phyloP scores from a whole-genome alignment of 257 asterid species.

The Orobanche coerulescens region DNA sequence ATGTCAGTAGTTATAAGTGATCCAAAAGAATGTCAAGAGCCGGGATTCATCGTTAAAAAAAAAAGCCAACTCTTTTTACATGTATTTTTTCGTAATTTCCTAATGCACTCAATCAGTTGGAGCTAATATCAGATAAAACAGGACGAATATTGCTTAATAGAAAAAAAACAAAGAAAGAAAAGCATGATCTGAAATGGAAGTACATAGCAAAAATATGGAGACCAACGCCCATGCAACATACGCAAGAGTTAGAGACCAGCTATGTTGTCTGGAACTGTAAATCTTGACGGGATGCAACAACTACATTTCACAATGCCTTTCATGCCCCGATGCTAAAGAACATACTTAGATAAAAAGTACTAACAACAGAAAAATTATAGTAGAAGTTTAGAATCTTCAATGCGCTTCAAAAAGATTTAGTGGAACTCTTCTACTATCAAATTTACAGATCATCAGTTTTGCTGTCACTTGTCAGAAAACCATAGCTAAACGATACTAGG shows the following conservation, averaged over 20 bases:
- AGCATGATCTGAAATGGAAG: constrained; percentile 18
- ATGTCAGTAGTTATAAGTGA: constrained; percentile 32
- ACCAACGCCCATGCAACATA: background rate
- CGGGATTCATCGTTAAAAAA: background rate
- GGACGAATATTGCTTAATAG: background rate
- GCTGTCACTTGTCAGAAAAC: background rate
- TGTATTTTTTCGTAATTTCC: background rate
- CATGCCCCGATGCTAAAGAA: background rate
- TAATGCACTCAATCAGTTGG: background rate
- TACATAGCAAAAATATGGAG: constrained; percentile 10
- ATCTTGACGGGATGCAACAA: constrained; percentile 4
- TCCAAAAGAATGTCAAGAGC: background rate
- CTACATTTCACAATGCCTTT: background rate
- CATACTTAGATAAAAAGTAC: background rate
- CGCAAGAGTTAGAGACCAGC: background rate
- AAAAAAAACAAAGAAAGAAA: background rate
- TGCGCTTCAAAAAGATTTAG: background rate
- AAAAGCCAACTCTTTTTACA: background rate
- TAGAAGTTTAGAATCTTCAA: background rate
- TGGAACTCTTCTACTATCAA: background rate
- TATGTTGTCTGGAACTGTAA: background rate
- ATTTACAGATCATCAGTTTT: background rate
- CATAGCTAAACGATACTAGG: background rate
- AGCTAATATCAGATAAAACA: background rate
- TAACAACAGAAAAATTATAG: no score